Base-by-base conservation (phyloP, 2,329 filamentous ascomycete species). In the Phaeosphaeriaceae sp. region DNA sequence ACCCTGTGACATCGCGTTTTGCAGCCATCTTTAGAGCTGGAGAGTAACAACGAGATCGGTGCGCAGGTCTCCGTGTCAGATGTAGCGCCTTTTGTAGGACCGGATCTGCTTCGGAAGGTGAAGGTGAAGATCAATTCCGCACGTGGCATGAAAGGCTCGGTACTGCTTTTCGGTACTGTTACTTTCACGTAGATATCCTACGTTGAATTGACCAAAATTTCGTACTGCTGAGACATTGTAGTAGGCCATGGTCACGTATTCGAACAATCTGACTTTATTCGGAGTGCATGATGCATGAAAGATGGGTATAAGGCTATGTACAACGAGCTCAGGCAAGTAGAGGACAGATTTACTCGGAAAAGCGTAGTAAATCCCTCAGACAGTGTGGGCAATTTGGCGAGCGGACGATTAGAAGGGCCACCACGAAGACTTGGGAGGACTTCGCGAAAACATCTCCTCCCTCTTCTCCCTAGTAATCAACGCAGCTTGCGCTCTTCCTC, bases 401-500 rank as follows among this genome's bases (percentile, higher is more conserved):
- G n/a, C n/a, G n/a, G n/a, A n/a, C 53, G 26, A 49, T 44, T 11
- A 58, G 21, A 11, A 56, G 56, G 55, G 50, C 50, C 30, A 64
- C 60, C 44, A 58, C 30, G 17, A 68, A 52, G 19, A 61, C 42
- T 30, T 58, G 35, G 59, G 65, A 57, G 59, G 61, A 51, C 66
- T 70, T 54, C 64, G 60, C 11, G 56, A 58, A 57, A 69, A 61
- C 57, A 67, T 60, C 21, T 65, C 51, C 26, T 58, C 57, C 48
- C 63, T 67, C 44, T 47, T 21, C 17, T 60, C 63, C 58, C 61
- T 65, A 49, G 65, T 52, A 50, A 60, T 56, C 49, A 68, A 60
- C 23, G 64, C 63, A 50, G 66, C 63, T 58, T 74, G 70, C 11
- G 76, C 72, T 47, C 61, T 65, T 19, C 75, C 75, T 8, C 63